Evolutionary conservation across 2,329 filamentous ascomycete species (phyloP), one percentile per base, ranked within the genome.

Genomic region (Pseudogymnoascus sp.): DNA sequence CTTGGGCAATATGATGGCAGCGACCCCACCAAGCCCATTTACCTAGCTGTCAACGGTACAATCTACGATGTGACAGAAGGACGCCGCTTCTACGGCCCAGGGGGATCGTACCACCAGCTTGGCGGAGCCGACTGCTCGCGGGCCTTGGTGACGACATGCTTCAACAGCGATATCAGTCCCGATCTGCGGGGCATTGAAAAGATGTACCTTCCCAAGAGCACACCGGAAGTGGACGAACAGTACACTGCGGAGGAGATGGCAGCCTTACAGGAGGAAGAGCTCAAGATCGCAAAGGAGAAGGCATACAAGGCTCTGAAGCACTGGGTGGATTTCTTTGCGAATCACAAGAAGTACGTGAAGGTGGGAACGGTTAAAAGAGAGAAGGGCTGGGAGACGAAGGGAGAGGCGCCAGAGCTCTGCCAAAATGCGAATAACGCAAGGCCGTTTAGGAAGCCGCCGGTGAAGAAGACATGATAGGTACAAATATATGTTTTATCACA

Each of bases 121-220:
- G 85, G 92, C 0, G 95, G 93, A 65, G 82, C 83, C 66, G 95
- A 99, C 76, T 93, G 93, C 35, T 86, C 89, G 13, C 88, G 95
- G 60, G 91, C 88, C 19, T 99, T 92, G 76, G 87, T 99, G 9
- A 97, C 95, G 1, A 91, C 91, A 17, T 99, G 95, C 76, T 99
- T 99, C 78, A 79, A 84, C 40, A 67, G 64, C 8, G 95, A 99
- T 79, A 80, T 87, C 33, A 95, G 87, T 1, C 82, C 89, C 3
- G 95, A 99, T 77, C 78, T 97, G 74, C 84, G 90, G 66, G 95
- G 95, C 53, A 88, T 91, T 4, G 95, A 97, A 78, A 83, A 87
- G 67, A 95, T 96, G 84, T 97, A 86, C 76, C 74, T 93, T 8
- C 86, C 86, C 1, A 69, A 85, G 35, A 85, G 88, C 73, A 81